Evolutionary conservation across 768 basidiomycete genomes (phyloP), one percentile per base, ranked within the genome.

Genomic region (Agaricus blazei): DNA sequence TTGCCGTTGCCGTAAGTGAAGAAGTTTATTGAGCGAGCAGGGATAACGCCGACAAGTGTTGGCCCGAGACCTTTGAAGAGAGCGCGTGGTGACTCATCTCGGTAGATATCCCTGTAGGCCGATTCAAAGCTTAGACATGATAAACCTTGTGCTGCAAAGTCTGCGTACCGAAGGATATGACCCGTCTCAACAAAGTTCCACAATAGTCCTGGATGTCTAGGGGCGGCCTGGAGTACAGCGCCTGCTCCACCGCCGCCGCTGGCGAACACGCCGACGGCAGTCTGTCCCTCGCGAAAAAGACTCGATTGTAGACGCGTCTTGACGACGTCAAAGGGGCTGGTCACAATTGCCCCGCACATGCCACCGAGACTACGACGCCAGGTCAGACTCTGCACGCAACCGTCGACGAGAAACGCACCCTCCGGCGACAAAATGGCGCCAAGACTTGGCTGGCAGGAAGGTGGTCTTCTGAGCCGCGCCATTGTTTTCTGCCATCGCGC

Each of bases 1-100:
- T 99, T 99, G 48, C 93, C 93, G 65, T 97, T 98, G 29, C 96
- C 97, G 61, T 99, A 99, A 19, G 90, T 88, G 77, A 90, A 98
- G 71, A 99, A 99, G 70, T 96, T 92, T 74, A 98, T 98, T 3
- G 95, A 94, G 52, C 95, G 85, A 0, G 96, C 96, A 0, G 97
- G 97, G 38, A 99, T 80, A 53, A 90, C 95, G 51, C 97, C 97
- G 29, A 98, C 92, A 0, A 99, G 78, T 0, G 93, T 96, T 1
- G 97, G 93, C 0, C 92, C 93, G 12, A 99, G 82, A 46, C 97
- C 97, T 66, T 88, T 94, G 78, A 98, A 98, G 0, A 98, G 75
- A 0, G 96, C 95, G 12, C 84, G 79, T 0, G 89, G 82, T 0
- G 93, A 93, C 70, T 99, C 97, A 60, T 90, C 79, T 12, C 81